Evolutionary conservation across 1,284 basidiomycete species (phyloP), one percentile per base, ranked within the genome.

Genomic region (Phellinidium pouzarii): DNA sequence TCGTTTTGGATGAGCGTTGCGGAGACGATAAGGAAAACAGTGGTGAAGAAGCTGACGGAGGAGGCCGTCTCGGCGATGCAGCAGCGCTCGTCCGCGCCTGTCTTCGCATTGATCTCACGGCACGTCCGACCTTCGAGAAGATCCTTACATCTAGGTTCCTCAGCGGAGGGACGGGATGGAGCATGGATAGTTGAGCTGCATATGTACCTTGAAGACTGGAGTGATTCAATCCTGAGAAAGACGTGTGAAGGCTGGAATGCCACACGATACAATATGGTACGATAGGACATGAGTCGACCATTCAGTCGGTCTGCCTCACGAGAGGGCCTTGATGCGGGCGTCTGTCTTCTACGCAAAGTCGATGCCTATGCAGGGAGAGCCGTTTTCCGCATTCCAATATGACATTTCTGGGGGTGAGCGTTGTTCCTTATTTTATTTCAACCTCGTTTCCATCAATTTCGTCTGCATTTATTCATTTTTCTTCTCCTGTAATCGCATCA

Each of bases 71-170:
- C 19, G 81, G 79, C 9, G 90, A 94, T 62, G 91, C 87, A 4
- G 85, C 86, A 36, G 81, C 79, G 37, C 77, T 95, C 48, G 88
- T 94, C 29, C 71, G 78, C 49, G 83, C 84, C 29, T 95, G 92
- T 64, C 73, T 95, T 36, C 79, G 79, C 60, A 76, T 94, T 12
- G 82, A 89, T 25, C 77, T 88, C 20, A 64, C 66, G 37, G 77
- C 78, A 8, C 76, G 90, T 36, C 93, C 92, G n/a, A 84, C 84
- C 2, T 92, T 93, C 62, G 86, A 90, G 63, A 76, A 78, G 63
- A 82, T 95, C 52, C 71, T 90, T 48, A 76, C 84, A 61, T 84
- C 81, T 64, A 79, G 80, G 34, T 94, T 94, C 73, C 71, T 95
- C 48, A 74, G 74, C 45, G 91, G 89, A 22, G 67, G 70, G 31